Evolutionary conservation across 164 flowering plant genomes (phyloP), one percentile per base, ranked within the genome.

Genomic region (Tetracentron sinense): DNA sequence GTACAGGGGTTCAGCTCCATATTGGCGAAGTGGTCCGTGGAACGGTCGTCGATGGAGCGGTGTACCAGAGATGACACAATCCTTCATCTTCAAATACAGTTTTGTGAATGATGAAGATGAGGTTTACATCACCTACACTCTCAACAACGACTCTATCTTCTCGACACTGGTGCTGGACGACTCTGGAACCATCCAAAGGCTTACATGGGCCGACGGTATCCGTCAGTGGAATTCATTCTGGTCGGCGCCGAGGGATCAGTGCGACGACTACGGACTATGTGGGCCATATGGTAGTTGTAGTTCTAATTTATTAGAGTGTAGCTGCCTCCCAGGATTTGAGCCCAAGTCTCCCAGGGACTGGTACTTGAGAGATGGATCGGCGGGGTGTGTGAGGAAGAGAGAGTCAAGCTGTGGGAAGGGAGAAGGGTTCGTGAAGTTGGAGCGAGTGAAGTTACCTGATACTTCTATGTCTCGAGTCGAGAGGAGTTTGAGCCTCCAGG

Each of bases 21-120:
- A 0, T 11, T 78, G 71, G 78, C 72, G 88, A 26, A 21, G 55
- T n/a, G 80, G 83, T 28, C 65, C 81, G 2, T 84, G 86, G 85
- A 68, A 68, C 5, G 86, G 86, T 0, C 54, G 4, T 2, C 42
- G 68, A 25, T 73, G 54, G 54, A 73, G 77, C 16, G 77, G 76
- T 0, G 46, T 58, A 2, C 75, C 73, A 4, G 65, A 47, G 19
- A 54, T 73, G 65, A 21, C 16, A 23, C 23, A 19, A 0, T 1
- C 23, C 21, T 35, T 0, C 61, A 15, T 65, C 17, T 44, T 57
- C 60, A 62, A 48, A 16, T 22, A 8, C 28, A 58, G 26, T 25
- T 69, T 54, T 46, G 62, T 65, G 4, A 33, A 47, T 28, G 42
- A 42, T 31, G 12, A 4, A 3, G 42, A 69, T 44, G 76, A 69